phyloP scores from a whole-genome alignment of 306 rosid genomes.

The Pyrus pyrifolia region DNA sequence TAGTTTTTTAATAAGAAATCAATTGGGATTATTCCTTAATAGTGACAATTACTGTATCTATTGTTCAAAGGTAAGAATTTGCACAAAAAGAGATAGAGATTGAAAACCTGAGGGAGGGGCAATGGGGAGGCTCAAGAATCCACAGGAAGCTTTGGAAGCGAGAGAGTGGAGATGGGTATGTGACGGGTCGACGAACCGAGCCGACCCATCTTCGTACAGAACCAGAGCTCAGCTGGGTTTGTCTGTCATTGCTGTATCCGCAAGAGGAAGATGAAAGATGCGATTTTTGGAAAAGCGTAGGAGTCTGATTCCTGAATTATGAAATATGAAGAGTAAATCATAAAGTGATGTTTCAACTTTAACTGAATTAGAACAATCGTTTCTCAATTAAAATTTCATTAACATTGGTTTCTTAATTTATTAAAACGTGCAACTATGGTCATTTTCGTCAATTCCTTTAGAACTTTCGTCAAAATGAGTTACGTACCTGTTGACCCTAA shows the following conservation, averaged over 20 bases:
- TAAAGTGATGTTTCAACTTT: too few species aligned
- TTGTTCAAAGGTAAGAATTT: not conserved
- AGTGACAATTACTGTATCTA: not conserved
- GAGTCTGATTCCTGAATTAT: not conserved
- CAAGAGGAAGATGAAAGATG: not conserved
- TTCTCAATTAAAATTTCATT: too few species aligned
- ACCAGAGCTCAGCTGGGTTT: conserved; percentile 80
- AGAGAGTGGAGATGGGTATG: conserved; percentile 63
- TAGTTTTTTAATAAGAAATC: not conserved
- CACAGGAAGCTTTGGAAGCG: conserved; percentile 58
- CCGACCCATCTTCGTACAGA: conserved; percentile 65
- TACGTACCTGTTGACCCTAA: too few species aligned
- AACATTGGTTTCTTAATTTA: too few species aligned
- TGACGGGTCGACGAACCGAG: conserved; percentile 43
- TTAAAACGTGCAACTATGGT: too few species aligned
- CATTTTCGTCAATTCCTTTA: too few species aligned
- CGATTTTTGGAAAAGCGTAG: not conserved
- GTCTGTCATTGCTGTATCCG: conserved; percentile 57
- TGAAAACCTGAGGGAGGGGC: conserved; percentile 53
- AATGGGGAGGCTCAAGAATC: conserved; percentile 59
- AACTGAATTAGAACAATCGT: too few species aligned
- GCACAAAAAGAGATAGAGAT: not conserved
- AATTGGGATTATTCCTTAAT: not conserved
- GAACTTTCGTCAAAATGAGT: too few species aligned
- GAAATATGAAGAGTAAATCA: too few species aligned